Evolutionary conservation across 768 basidiomycete species (phyloP), one percentile per base, ranked within the genome.

Genomic region (Amanita thiersii): DNA sequence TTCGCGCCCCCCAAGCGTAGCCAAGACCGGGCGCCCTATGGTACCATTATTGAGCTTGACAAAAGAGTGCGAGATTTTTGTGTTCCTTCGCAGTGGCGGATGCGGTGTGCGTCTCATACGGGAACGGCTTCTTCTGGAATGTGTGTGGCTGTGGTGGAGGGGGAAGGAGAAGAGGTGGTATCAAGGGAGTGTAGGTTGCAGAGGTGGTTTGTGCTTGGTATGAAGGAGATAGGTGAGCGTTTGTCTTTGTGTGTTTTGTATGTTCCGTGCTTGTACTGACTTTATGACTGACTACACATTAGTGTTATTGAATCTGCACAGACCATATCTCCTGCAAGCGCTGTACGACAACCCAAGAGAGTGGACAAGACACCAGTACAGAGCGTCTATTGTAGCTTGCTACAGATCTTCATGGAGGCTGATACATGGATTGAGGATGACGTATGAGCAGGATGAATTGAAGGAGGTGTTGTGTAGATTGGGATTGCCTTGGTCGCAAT

Each of bases 381-480:
- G 75, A 0, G 76, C 79, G 1, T 87, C 85, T 1, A 78, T 85
- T 4, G 70, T 81, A 56, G 79, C 85, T 0, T 73, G 75, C 10
- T 86, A 82, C 57, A 78, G 81, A 2, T 81, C 80, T 1, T 77
- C 81, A 3, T 85, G 80, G 76, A 64, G 82, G 11, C 51, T 84
- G 21, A 73, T 79, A 29, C 65, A 72, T 34, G 65, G 66, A 0
- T 59, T 81, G 39, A 59, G 61, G 12, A 55, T 66, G n/a, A 58
- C 66, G 1, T 73, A 70, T 59, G 53, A 55, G 11, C 45, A n/a
- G n/a, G n/a, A 51, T 14, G 57, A 63, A 3, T 69, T 74, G 1
- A 56, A 65, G 2, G 47, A 74, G 4, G 50, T 75, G 3, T 54
- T 64, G 5, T n/a, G n/a, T n/a, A 63, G 81, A 7, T 50, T 76